These are phyloP conservation scores for Vitis cinerea DNA, from an alignment of 164 flowering plant species.

Conservation along the genomic window DNA sequence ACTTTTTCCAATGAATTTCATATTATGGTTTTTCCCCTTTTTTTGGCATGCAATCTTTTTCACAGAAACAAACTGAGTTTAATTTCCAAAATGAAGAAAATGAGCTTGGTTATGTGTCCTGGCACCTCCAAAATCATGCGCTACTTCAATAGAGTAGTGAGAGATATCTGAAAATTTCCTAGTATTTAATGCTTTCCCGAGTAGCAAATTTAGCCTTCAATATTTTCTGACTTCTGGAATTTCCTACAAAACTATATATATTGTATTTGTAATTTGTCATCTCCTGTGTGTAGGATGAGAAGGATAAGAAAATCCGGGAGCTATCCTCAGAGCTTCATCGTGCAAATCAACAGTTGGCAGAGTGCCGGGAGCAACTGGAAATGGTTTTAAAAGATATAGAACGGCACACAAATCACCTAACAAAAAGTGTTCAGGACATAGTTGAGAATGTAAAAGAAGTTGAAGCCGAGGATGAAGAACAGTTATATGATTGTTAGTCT, in stretches of 20 bases:
- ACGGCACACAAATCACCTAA: not conserved
- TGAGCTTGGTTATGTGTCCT: too few relatives aligned
- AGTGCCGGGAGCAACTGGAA: not conserved
- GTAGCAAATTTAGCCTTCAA: too few relatives aligned
- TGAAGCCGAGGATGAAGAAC: slow-evolving; percentile 1
- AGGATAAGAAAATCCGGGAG: slow-evolving; percentile 10
- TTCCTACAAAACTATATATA: not conserved
- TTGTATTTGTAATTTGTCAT: not conserved
- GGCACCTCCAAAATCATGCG: too few relatives aligned
- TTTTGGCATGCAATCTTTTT: too few relatives aligned
- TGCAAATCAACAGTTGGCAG: not conserved
- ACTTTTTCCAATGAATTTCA: too few relatives aligned
- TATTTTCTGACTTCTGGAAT: too few relatives aligned
- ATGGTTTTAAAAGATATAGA: slow-evolving; percentile 8
- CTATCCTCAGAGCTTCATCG: slow-evolving; percentile 6
- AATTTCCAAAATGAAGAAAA: too few relatives aligned
- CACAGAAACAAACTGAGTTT: too few relatives aligned
- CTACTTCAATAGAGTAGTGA: too few relatives aligned
- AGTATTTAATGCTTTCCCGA: too few relatives aligned
- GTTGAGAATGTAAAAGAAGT: slow-evolving; percentile 2
- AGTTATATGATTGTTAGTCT: not conserved
- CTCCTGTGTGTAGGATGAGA: slow-evolving; percentile 7
- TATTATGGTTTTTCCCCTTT: too few relatives aligned
- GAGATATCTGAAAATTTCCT: too few relatives aligned
- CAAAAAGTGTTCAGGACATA: not conserved